These are phyloP conservation scores for Rubroboletus pulcherrimus DNA, from an alignment of 768 basidiomycete species.

Conservation along the genomic window DNA sequence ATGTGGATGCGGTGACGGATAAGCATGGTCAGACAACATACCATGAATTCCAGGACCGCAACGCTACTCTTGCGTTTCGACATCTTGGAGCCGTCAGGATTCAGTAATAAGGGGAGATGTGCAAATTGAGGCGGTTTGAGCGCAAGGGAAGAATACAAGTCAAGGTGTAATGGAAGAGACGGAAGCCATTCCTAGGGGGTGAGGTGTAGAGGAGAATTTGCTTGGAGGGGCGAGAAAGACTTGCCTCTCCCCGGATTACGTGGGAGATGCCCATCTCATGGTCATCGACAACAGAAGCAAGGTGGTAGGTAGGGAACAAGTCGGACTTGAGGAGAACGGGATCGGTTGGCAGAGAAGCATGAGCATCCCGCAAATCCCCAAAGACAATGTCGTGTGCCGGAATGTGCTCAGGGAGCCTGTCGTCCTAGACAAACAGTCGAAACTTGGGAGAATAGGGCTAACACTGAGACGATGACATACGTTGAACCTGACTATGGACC, in stretches of 20 bases:
- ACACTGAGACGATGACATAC: constrained; percentile 42
- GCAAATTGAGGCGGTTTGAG: constrained; percentile 77
- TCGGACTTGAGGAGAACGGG: constrained; percentile 92
- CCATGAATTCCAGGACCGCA: constrained; percentile 81
- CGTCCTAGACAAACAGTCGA: constrained; percentile 43
- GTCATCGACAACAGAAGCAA: constrained; percentile 95
- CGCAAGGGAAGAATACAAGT: constrained; percentile 77
- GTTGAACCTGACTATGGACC: constrained; percentile 81
- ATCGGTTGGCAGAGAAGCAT: constrained; percentile 79
- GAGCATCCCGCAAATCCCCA: constrained; percentile 67
- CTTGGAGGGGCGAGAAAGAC: constrained; percentile 7
- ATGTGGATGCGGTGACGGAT: background rate
- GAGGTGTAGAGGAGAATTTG: background rate
- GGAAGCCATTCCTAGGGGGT: constrained; percentile 86
- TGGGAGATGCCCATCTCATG: constrained; percentile 95
- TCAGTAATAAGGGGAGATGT: constrained; percentile 87
- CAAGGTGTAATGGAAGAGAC: constrained; percentile 87
- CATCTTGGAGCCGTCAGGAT: constrained; percentile 90
- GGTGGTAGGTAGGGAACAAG: constrained; percentile 91
- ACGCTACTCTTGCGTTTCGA: constrained; percentile 93
- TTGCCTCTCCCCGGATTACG: constrained; percentile 88
- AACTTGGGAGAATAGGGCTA: background rate
- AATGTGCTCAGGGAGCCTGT: constrained; percentile 48
- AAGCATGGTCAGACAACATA: constrained; percentile 30
- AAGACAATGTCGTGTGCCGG: constrained; percentile 70